These are phyloP conservation scores for Plasmodium ovale DNA, from an alignment of 169 alveolate species.

Conservation along the genomic window DNA sequence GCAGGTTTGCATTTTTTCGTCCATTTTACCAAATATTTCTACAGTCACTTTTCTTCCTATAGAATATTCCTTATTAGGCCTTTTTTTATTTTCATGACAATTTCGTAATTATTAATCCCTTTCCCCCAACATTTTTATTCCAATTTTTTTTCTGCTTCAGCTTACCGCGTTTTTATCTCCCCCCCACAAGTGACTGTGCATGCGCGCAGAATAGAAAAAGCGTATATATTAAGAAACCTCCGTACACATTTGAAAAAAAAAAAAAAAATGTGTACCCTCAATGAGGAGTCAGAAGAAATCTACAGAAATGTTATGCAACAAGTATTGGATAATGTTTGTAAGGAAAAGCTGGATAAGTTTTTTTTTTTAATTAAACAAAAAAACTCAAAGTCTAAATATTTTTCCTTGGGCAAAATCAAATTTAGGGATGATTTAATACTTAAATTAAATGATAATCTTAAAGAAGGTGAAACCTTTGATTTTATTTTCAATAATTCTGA, in stretches of 20 bases:
- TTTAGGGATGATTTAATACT: conserved; percentile 57
- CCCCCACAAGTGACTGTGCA: too few species aligned
- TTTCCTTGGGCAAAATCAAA: conserved; percentile 53
- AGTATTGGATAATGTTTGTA: conserved; percentile 8
- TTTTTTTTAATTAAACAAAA: conserved; percentile 55
- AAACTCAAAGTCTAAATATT: not conserved
- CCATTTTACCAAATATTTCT: not conserved
- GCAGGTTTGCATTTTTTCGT: not conserved
- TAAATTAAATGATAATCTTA: conserved; percentile 14
- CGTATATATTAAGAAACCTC: too few species aligned
- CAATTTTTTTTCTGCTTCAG: too few species aligned
- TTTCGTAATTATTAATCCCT: too few species aligned
- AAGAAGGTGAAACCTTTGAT: conserved; percentile 41
- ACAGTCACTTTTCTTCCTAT: not conserved
- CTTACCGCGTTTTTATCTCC: too few species aligned
- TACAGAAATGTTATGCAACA: conserved; percentile 31
- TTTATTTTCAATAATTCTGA: conserved; percentile 44
- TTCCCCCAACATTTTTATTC: too few species aligned
- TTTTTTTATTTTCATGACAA: not conserved
- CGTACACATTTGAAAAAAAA: not conserved
- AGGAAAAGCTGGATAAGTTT: conserved; percentile 20
- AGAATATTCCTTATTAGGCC: not conserved
- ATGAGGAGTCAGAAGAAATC: conserved; percentile 5
- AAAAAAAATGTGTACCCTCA: conserved; percentile 38
- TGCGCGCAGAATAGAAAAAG: too few species aligned